Evolutionary conservation across 2,329 filamentous ascomycete genomes (phyloP).

Genomic region (Colletotrichum sp.): DNA sequence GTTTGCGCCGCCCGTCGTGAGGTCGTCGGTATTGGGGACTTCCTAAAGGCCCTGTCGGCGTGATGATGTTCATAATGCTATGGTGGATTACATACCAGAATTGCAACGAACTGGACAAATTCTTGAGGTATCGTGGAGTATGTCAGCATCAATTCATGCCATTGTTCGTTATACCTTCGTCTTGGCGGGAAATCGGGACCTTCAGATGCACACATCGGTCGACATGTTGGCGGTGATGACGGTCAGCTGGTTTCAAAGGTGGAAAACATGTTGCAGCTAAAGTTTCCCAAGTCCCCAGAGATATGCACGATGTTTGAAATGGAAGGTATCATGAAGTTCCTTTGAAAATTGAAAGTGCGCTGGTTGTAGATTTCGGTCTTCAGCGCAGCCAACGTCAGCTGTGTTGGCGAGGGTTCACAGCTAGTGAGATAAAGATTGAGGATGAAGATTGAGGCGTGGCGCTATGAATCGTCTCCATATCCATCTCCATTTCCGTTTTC

Average conservation of each 20-base stretch:
- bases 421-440: too few relatives aligned
- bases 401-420: not conserved
- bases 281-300: rapidly evolving
- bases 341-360: not conserved
- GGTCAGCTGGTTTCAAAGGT: not conserved
- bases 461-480: not conserved
- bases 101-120: rapidly evolving
- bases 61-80: not conserved
- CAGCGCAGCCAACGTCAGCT: not conserved
- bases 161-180: not conserved
- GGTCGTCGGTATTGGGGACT: too few relatives aligned
- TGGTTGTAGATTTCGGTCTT: not conserved
- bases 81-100: not conserved
- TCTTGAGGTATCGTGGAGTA: not conserved
- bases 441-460: too few relatives aligned
- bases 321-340: not conserved
- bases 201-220: not conserved
- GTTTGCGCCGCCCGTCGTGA: too few relatives aligned
- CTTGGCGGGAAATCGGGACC: rapidly evolving
- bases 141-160: not conserved
- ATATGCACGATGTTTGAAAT: rapidly evolving
- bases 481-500: not conserved
- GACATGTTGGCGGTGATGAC: not conserved
- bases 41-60: not conserved
- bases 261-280: not conserved